These are phyloP conservation scores for Exophiala sp. DNA, from an alignment of 2,329 filamentous ascomycete genomes.

Conservation along the genomic window DNA sequence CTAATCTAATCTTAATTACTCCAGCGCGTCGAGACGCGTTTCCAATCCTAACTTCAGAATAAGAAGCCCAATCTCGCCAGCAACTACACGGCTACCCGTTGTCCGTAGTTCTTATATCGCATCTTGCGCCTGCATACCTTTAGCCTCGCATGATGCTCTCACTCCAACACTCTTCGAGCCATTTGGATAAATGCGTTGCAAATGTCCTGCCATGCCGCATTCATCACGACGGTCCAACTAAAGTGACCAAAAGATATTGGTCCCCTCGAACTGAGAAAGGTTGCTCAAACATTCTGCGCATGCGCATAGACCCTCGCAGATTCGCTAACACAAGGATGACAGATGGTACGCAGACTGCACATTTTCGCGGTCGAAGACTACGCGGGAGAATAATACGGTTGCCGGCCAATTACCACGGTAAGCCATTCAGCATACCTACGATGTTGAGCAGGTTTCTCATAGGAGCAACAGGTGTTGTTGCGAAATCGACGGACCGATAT, in stretches of 20 bases:
- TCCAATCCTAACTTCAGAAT: background rate
- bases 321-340: background rate
- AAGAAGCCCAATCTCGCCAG: background rate
- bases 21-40: background rate
- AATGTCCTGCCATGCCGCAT: constrained; percentile 77
- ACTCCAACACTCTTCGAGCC: constrained; percentile 32
- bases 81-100: background rate
- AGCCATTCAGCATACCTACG: constrained; percentile 1
- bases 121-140: too few relatives aligned
- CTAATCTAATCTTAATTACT: background rate
- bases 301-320: background rate
- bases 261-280: constrained; percentile 49
- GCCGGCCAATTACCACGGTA: constrained; percentile 63
- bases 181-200: constrained; percentile 13
- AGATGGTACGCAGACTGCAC: constrained; percentile 54
- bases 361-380: constrained; percentile 76
- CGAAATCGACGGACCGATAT: constrained; percentile 39
- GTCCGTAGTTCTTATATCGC: background rate
- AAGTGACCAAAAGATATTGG: constrained; percentile 64
- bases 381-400: constrained; percentile 60
- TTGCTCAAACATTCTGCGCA: constrained; percentile 9
- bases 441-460: background rate
- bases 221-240: constrained; percentile 68
- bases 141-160: constrained; percentile 38
- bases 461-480: constrained; percentile 49